Evolutionary conservation across 2,329 filamentous ascomycete genomes (phyloP), one percentile per base, ranked within the genome.

Genomic region (Passalora sequoiae): DNA sequence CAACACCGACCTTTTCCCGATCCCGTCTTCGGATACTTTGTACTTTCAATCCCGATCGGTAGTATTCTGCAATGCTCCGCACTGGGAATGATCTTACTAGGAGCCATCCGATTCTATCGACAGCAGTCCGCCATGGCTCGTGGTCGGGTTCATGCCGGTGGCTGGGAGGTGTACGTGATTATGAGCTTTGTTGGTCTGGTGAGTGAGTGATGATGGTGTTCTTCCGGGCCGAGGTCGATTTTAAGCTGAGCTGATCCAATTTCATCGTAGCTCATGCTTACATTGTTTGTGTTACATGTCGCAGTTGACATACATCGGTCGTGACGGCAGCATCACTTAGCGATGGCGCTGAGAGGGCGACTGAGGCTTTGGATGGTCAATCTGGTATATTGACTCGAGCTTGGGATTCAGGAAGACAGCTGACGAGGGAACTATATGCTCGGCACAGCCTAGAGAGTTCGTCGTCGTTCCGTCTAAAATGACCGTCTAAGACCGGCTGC

Each of bases 31-130:
- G 78, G 78, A 1, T 86, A 79, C 59, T 77, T 71, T 46, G 63
- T 72, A 8, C 66, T 84, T 2, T 81, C 81, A 2, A 74, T 76
- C 43, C 81, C 83, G 0, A 63, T 88, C 4, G 64, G 71, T 3
- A 70, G 65, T 8, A 61, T 71, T 4, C 72, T 74, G 40, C 73
- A 78, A 28, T 59, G 46, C 28, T 62, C 68, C 19, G 75, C 75
- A 0, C 67, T 78, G 16, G 30, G 73, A 1, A 67, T 76, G 6
- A 61, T 74, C 1, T 21, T 74, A 0, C 53, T 83, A n/a, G 81
- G 80, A 1, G 70, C 72, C 1, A 69, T 71, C 49, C 69, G 80
- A 19, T 81, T 78, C 54, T 83, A 75, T 73, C 71, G 73, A 44
- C 73, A 80, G 51, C 80, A 84, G 60, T 69, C 69, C 57, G 76